Percentiles rank a stretch among this genome's conserved stretches.
Evolutionary conservation across 2,329 filamentous ascomycete genomes (phyloP).

Genomic region (Stachybotrys elegans): DNA sequence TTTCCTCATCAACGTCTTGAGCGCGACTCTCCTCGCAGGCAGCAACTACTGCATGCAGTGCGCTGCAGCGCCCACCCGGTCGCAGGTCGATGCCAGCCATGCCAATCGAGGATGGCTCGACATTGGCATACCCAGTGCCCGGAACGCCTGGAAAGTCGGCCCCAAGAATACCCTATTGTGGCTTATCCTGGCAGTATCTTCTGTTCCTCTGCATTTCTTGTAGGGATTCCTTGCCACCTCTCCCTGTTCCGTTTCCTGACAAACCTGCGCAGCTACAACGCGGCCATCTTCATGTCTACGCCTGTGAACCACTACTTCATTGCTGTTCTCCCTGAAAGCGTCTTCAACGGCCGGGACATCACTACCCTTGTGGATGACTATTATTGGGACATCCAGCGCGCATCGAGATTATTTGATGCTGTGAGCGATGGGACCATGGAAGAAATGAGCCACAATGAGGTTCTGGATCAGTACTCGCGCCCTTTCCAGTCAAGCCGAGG

Average conservation of each 20-base stretch:
- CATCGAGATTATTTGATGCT: background rate
- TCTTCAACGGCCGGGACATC: background rate
- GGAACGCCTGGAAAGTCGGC: constrained; percentile 7
- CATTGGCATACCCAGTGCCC: constrained; percentile 12
- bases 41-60: constrained; percentile 32
- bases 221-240: background rate
- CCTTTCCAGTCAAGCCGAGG: background rate
- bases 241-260: background rate
- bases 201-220: constrained; percentile 1
- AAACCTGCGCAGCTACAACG: background rate
- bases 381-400: no score
- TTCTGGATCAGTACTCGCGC: background rate
- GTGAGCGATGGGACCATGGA: background rate
- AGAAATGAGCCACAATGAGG: background rate
- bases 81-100: constrained; percentile 19
- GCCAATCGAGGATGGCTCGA: constrained; percentile 9
- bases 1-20: constrained; percentile 10
- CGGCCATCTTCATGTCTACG: background rate
- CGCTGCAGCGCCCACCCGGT: constrained; percentile 24
- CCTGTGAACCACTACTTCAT: background rate
- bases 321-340: background rate
- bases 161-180: background rate
- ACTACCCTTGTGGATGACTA: background rate
- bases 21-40: constrained; percentile 6
- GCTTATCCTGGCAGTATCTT: background rate